phyloP scores from a whole-genome alignment of 2,329 filamentous ascomycete species.

The Aureobasidium lini region DNA sequence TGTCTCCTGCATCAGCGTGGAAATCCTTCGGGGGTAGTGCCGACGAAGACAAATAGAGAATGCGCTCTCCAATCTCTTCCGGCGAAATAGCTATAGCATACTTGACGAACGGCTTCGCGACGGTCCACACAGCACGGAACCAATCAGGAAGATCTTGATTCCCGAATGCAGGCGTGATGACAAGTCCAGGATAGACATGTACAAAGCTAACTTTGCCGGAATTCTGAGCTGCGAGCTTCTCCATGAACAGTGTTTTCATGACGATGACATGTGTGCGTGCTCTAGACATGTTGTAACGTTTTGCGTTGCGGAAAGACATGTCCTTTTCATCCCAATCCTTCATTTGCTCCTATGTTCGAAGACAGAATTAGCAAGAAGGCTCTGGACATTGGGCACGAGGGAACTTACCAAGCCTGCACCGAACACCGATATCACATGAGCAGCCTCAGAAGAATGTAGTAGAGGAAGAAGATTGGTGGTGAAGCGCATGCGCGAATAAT shows the following conservation, averaged over 20 bases:
- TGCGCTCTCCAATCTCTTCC: too few relatives aligned
- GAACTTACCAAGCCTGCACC: conserved; percentile 17
- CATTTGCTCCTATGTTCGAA: not conserved
- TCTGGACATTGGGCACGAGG: conserved; percentile 12
- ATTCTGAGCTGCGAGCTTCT: conserved; percentile 18
- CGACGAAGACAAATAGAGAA: too few relatives aligned
- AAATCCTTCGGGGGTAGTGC: too few relatives aligned
- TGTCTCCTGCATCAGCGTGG: too few relatives aligned
- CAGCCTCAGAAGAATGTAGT: conserved; percentile 14
- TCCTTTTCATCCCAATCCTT: too few relatives aligned
- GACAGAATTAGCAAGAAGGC: conserved; percentile 7
- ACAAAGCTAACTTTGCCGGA: conserved; percentile 16
- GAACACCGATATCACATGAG: conserved; percentile 19
- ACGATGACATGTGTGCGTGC: conserved; percentile 14
- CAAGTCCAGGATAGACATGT: conserved; percentile 20
- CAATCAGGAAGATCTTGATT: too few relatives aligned
- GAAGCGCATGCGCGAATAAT: conserved; percentile 21
- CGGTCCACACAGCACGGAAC: too few relatives aligned
- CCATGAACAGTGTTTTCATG: conserved; percentile 20
- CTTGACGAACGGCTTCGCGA: too few relatives aligned
- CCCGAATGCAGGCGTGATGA: not conserved
- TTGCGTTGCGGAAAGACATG: not conserved
- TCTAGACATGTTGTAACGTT: conserved; percentile 16
- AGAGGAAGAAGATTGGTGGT: conserved; percentile 18
- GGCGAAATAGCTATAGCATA: too few relatives aligned